Percentiles rank a stretch among this genome's conserved stretches.
Evolutionary conservation across 140 eudicot genomes (phyloP).

Genomic region (Ambrosia hybrid): DNA sequence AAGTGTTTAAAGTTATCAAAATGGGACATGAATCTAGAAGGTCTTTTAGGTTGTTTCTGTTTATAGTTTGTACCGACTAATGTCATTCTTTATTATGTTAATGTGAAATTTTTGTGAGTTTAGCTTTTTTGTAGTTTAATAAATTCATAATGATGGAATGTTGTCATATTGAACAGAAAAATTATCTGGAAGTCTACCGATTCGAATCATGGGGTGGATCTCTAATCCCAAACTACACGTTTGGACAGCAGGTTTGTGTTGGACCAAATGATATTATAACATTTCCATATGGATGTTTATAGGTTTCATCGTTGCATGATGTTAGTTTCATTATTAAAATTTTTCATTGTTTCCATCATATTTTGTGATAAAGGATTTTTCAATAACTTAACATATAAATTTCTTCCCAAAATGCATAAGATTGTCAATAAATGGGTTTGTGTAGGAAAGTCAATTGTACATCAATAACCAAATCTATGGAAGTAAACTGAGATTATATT

Average conservation of each 20-base stretch:
- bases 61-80: not conserved
- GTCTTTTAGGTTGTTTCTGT: too few relatives aligned
- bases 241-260: constrained; percentile 87
- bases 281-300: constrained; percentile 14
- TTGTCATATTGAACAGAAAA: constrained; percentile 56
- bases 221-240: constrained; percentile 73
- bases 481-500: constrained; percentile 1
- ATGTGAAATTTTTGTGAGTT: not conserved
- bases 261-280: constrained; percentile 19
- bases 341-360: constrained; percentile 14
- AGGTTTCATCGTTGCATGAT: constrained; percentile 1
- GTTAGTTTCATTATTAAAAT: not conserved
- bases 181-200: constrained; percentile 87
- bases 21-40: too few relatives aligned
- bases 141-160: constrained; percentile 8
- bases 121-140: constrained; percentile 8
- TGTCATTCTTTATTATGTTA: constrained; percentile 2
- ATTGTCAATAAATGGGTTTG: constrained; percentile 13
- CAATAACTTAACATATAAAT: not conserved
- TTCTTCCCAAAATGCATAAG: constrained; percentile 5
- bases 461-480: constrained; percentile 1
- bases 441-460: constrained; percentile 9
- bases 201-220: constrained; percentile 98
- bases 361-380: constrained; percentile 2
- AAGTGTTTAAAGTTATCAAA: too few relatives aligned